These are phyloP conservation scores for Lyophyllum atratum DNA, from an alignment of 768 basidiomycete genomes.

Conservation along the genomic window DNA sequence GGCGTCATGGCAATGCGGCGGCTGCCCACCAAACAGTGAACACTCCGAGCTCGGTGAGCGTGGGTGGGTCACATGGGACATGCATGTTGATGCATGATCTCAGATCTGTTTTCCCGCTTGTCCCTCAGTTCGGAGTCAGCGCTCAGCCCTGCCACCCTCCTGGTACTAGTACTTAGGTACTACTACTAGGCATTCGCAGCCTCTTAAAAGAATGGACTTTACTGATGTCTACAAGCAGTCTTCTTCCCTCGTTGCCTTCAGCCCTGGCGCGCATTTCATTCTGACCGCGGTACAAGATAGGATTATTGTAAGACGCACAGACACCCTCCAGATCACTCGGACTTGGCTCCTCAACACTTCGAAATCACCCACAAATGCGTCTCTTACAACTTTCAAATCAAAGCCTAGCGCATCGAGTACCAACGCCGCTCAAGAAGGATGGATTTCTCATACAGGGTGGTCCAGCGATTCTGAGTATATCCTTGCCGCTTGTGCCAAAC, in stretches of 20 bases:
- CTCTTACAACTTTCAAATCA: slow-evolving; percentile 37
- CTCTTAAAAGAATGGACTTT: slow-evolving; percentile 70
- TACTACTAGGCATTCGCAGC: not conserved
- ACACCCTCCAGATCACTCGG: slow-evolving; percentile 80
- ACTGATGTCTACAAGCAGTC: slow-evolving; percentile 84
- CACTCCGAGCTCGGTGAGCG: no score
- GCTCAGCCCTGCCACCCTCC: no score
- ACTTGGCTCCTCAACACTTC: slow-evolving; percentile 72
- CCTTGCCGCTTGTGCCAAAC: slow-evolving; percentile 75
- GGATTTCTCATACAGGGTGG: slow-evolving; percentile 82
- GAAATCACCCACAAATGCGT: slow-evolving; percentile 49
- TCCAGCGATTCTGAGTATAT: slow-evolving; percentile 88
- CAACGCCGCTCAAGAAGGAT: slow-evolving; percentile 29
- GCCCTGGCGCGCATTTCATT: slow-evolving; percentile 85
- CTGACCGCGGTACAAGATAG: slow-evolving; percentile 79
- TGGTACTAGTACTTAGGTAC: not conserved
- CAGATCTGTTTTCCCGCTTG: no score
- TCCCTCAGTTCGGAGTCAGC: no score
- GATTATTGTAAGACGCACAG: slow-evolving; percentile 80
- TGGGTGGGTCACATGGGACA: no score
- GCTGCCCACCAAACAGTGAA: no score
- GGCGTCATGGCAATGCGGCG: no score
- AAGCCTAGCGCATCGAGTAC: slow-evolving; percentile 29
- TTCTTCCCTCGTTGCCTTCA: slow-evolving; percentile 71
- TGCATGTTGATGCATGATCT: no score